Conservation (phyloP, 140 eudicot genomes). For the Erigeron philadelphicus region DNA sequence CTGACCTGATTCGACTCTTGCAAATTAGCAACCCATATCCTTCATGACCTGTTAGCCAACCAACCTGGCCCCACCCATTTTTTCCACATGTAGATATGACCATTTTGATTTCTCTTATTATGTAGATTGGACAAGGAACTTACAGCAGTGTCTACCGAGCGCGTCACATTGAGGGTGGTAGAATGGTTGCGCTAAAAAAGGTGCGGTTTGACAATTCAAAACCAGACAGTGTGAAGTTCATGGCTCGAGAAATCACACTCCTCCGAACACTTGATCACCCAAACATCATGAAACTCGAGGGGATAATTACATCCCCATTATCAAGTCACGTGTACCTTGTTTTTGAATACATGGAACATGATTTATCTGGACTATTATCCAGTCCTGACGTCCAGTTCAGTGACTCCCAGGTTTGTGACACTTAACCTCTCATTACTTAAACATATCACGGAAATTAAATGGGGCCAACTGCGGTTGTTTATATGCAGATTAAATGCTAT, state of each 20-base stretch:
- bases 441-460: conserved; percentile 2
- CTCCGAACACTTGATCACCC: conserved; percentile 87
- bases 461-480: conserved; percentile 13
- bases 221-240: conserved; percentile 80
- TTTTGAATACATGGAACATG: conserved; percentile 93
- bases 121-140: conserved; percentile 91
- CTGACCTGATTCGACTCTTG: neutral
- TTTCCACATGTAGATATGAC: neutral
- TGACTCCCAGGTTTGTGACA: conserved; percentile 63
- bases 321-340: conserved; percentile 70
- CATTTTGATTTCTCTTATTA: neutral
- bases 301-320: conserved; percentile 62
- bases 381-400: conserved; percentile 63
- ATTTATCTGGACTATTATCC: conserved; percentile 66
- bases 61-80: neutral
- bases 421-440: conserved; percentile 6
- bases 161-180: conserved; percentile 52
- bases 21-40: neutral
- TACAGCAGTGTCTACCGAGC: conserved; percentile 80
- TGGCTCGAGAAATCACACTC: conserved; percentile 82
- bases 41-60: neutral
- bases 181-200: conserved; percentile 72
- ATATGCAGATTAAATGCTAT: conserved; percentile 71
- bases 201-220: conserved; percentile 74
- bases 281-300: conserved; percentile 77